Evolutionary conservation across 2,329 filamentous ascomycete species (phyloP).

Genomic region (Cladosporium sp.): DNA sequence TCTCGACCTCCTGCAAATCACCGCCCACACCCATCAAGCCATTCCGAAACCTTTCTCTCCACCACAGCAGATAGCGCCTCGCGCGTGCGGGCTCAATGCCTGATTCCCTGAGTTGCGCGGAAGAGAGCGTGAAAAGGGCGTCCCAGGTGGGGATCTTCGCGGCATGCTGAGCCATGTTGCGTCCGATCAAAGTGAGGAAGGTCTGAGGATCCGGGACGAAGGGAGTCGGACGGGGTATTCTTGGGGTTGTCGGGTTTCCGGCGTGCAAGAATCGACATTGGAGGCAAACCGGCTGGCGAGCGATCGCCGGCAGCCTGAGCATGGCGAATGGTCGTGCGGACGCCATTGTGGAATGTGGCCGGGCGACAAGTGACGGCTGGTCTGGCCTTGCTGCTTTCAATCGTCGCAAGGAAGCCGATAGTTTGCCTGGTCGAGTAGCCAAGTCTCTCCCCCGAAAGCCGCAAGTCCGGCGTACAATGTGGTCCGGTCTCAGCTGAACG

Average conservation of each 20-base stretch:
- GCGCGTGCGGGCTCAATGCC: slow-evolving; percentile 81
- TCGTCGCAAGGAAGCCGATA: slow-evolving; percentile 2
- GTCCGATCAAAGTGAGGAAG: slow-evolving; percentile 87
- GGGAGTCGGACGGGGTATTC: slow-evolving; percentile 67
- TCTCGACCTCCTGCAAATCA: slow-evolving; percentile 67
- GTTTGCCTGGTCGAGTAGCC: not conserved
- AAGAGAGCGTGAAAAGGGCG: slow-evolving; percentile 75
- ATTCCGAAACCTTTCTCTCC: slow-evolving; percentile 77
- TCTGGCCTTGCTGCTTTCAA: not conserved
- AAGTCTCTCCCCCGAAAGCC: slow-evolving; percentile 5
- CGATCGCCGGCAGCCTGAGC: slow-evolving; percentile 18
- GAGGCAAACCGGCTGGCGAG: slow-evolving; percentile 15
- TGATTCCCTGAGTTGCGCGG: slow-evolving; percentile 69
- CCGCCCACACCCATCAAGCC: slow-evolving; percentile 76
- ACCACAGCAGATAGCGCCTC: slow-evolving; percentile 76
- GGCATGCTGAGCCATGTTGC: slow-evolving; percentile 72
- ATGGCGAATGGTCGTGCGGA: slow-evolving; percentile 22
- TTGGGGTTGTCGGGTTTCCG: slow-evolving; percentile 33
- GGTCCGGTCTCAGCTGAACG: slow-evolving; percentile 7
- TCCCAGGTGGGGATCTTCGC: slow-evolving; percentile 89
- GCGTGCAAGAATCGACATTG: slow-evolving; percentile 18
- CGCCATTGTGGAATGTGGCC: slow-evolving; percentile 21
- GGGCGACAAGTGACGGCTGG: not conserved
- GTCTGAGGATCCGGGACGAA: slow-evolving; percentile 80
- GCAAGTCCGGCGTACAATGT: not conserved